These are phyloP conservation scores for Apiotrichum akiyoshidainum DNA, from an alignment of 1,284 basidiomycete genomes.

Conservation along the genomic window DNA sequence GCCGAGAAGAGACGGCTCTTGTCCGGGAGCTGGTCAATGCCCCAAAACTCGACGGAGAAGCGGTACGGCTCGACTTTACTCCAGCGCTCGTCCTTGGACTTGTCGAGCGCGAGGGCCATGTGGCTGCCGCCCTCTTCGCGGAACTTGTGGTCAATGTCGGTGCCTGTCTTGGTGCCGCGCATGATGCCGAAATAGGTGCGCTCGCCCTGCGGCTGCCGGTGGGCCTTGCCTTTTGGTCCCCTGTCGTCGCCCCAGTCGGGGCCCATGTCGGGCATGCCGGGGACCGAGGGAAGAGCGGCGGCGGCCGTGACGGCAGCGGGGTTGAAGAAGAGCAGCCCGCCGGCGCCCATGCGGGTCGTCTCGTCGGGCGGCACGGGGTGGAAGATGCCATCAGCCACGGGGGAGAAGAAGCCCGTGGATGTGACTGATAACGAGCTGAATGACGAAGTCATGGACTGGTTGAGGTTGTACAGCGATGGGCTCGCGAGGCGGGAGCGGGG, in stretches of 20 bases:
- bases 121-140: slow-evolving; percentile 20
- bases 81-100: slow-evolving; percentile 35
- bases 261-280: slow-evolving; percentile 43
- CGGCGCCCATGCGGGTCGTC: slow-evolving; percentile 75
- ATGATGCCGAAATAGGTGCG: slow-evolving; percentile 50
- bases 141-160: slow-evolving; percentile 38
- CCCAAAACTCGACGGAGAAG: slow-evolving; percentile 85
- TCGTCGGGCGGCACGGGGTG: slow-evolving; percentile 72
- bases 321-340: slow-evolving; percentile 55
- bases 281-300: slow-evolving; percentile 20
- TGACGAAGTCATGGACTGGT: slow-evolving; percentile 9
- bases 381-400: slow-evolving; percentile 50
- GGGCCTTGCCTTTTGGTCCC: slow-evolving; percentile 13
- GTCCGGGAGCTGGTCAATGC: slow-evolving; percentile 73
- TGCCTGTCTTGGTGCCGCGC: slow-evolving; percentile 29
- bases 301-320: slow-evolving; percentile 7
- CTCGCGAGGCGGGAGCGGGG: slow-evolving; percentile 7
- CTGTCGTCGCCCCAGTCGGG: slow-evolving; percentile 25
- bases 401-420: slow-evolving; percentile 4
- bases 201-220: slow-evolving; percentile 41
- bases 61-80: slow-evolving; percentile 62
- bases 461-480: slow-evolving; percentile 2
- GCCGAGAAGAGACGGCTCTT: slow-evolving; percentile 63
- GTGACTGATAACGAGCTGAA: slow-evolving; percentile 23
- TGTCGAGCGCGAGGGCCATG: slow-evolving; percentile 16